These are phyloP conservation scores for Podospora pseudoanserina DNA, from an alignment of 495 filamentous ascomycete species.

Conservation along the genomic window DNA sequence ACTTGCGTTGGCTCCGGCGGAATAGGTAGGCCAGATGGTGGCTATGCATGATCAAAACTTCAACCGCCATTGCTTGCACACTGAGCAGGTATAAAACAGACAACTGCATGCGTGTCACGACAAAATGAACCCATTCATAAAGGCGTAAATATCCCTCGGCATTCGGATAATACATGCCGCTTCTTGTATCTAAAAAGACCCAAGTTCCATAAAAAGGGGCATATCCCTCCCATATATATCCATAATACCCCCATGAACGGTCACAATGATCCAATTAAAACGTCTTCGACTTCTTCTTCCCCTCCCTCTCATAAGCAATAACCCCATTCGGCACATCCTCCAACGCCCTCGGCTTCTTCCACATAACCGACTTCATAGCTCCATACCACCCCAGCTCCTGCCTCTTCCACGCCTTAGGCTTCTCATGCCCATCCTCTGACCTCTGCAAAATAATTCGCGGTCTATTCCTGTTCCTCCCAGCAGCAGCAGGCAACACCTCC, in stretches of 20 bases:
- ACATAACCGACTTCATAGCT: constrained; percentile 25
- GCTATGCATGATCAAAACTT: too few relatives aligned
- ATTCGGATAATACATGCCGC: too few relatives aligned
- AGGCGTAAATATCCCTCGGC: too few relatives aligned
- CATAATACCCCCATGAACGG: background rate
- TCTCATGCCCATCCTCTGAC: constrained; percentile 21
- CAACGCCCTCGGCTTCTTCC: constrained; percentile 18
- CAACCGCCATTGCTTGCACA: too few relatives aligned
- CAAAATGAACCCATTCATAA: too few relatives aligned
- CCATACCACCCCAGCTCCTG: constrained; percentile 42
- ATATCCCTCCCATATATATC: too few relatives aligned
- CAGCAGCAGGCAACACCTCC: background rate
- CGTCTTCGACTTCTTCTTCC: constrained; percentile 19
- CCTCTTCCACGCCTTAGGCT: constrained; percentile 36
- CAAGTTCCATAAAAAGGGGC: too few relatives aligned
- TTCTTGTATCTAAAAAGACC: too few relatives aligned
- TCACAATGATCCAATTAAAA: constrained; percentile 11
- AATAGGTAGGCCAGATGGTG: background rate
- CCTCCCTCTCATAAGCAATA: constrained; percentile 19
- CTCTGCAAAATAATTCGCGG: constrained; percentile 38
- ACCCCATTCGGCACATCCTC: constrained; percentile 23
- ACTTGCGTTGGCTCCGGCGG: background rate
- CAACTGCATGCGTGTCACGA: too few relatives aligned
- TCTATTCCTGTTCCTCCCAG: constrained; percentile 2
- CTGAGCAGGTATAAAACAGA: too few relatives aligned